Base-by-base conservation (phyloP, 768 basidiomycete genomes). In the Trichaptum fuscoviolaceum region DNA sequence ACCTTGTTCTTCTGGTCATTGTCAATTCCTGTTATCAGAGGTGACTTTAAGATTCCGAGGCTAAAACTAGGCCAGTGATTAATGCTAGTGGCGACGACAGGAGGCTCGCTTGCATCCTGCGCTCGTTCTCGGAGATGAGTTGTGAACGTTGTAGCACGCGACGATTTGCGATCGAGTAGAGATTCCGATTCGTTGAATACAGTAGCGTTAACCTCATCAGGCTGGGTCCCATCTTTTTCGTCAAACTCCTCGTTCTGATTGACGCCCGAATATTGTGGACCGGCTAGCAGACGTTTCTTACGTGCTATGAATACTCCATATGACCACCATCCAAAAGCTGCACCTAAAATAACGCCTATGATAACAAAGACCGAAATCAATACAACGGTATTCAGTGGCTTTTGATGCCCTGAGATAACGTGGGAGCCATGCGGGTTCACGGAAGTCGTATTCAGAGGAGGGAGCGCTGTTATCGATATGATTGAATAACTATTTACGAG, bases 381-480 rank as follows among this genome's bases (percentile, higher is more conserved):
- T 57, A 65, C 70, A 24, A 58, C 58, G 35, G 69, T 64, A 25
- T 66, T 63, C 30, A 64, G 42, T 52, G 42, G 42, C 20, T 52
- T 52, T 12, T 65, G 15, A 67, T 57, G 23, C 35, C 36, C 30
- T 67, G 67, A 12, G 68, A 66, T 58, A 68, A 66, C 10, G 67
- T 60, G 64, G n/a, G 67, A 36, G 6, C 60, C 25, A 26, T 58
- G 10, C 27, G 57, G 26, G 18, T 36, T 42, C 23, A 63, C 66
- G 63, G 26, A 15, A 20, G 66, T 65, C 9, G 68, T 72, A n/a
- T 68, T 64, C 1, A 36, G 35, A 4, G 77, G 76, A 18, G 75
- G 74, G 25, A 76, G 70, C 35, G 77, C 73, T 27, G 76, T 77
- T 64, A 80, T 77, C 23, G 75, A 74, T 25, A 80, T 70, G 2